These are phyloP conservation scores for Boletus insuetus DNA, from an alignment of 768 basidiomycete species.

Conservation along the genomic window DNA sequence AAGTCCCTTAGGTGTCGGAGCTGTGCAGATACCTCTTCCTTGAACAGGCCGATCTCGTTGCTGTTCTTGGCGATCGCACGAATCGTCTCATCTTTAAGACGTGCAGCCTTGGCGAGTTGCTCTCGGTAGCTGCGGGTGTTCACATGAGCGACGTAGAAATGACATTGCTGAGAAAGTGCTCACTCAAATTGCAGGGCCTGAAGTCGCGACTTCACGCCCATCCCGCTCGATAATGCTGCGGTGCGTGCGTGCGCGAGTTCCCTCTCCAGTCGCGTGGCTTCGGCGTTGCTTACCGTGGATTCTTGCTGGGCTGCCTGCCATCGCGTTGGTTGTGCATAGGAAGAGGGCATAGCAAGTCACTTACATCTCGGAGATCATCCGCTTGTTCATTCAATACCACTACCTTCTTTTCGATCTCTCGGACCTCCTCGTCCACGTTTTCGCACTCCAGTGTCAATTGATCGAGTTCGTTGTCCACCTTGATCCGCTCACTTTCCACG, in stretches of 20 bases:
- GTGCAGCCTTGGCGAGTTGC: slow-evolving; percentile 70
- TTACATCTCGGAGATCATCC: slow-evolving; percentile 77
- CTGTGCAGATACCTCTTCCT: slow-evolving; percentile 71
- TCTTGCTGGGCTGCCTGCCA: slow-evolving; percentile 75
- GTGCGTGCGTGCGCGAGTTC: slow-evolving; percentile 74
- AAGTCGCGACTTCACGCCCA: slow-evolving; percentile 75
- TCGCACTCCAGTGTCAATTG: slow-evolving; percentile 74
- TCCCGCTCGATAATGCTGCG: slow-evolving; percentile 75
- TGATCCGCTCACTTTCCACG: slow-evolving; percentile 75
- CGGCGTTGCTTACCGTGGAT: slow-evolving; percentile 59
- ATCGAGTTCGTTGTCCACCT: slow-evolving; percentile 81
- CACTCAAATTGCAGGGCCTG: slow-evolving; percentile 78
- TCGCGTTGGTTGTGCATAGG: neutral
- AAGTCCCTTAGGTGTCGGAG: slow-evolving; percentile 67
- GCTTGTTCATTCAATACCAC: slow-evolving; percentile 68
- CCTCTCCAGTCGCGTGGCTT: slow-evolving; percentile 65
- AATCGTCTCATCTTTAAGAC: slow-evolving; percentile 76
- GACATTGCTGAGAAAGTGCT: slow-evolving; percentile 21
- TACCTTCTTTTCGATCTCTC: slow-evolving; percentile 72
- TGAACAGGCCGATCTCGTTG: slow-evolving; percentile 80
- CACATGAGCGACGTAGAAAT: neutral
- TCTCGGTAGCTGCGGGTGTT: slow-evolving; percentile 62
- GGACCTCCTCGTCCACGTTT: slow-evolving; percentile 75
- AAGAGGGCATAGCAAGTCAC: slow-evolving; percentile 19
- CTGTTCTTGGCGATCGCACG: slow-evolving; percentile 82